Percentiles rank a stretch among this genome's conserved stretches.
phyloP scores from a whole-genome alignment of 106 monocot species.

The Dactylorhiza incarnata region DNA sequence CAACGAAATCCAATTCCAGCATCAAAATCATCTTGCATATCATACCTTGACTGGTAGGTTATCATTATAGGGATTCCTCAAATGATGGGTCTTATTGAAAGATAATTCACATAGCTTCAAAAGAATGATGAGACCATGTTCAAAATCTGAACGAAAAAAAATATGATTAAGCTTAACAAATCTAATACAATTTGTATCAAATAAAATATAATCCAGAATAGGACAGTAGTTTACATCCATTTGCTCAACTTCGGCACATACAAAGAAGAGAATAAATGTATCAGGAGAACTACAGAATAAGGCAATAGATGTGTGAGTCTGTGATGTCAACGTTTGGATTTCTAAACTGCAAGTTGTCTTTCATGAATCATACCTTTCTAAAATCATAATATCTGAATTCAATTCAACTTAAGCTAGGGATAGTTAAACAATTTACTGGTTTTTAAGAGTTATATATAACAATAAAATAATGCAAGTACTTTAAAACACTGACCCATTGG shows the following conservation, averaged over 20 bases:
- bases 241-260: neutral
- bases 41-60: constrained; percentile 98
- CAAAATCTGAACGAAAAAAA: neutral
- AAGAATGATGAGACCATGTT: neutral
- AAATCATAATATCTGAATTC: neutral
- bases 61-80: constrained; percentile 98
- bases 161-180: neutral
- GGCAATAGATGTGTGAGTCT: neutral
- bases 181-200: neutral
- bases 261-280: neutral
- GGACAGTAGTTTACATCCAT: neutral
- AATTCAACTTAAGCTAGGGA: neutral
- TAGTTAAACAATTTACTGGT: neutral
- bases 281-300: neutral
- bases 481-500: neutral
- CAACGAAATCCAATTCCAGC: neutral
- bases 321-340: neutral
- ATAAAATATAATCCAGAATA: neutral
- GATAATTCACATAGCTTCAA: constrained; percentile 91
- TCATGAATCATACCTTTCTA: neutral
- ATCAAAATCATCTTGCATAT: neutral
- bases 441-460: neutral
- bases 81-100: constrained; percentile 94
- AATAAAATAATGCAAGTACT: neutral
- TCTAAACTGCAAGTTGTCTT: neutral